phyloP scores from a whole-genome alignment of 139 green algal genomes.

The Mychonastes homosphaera region DNA sequence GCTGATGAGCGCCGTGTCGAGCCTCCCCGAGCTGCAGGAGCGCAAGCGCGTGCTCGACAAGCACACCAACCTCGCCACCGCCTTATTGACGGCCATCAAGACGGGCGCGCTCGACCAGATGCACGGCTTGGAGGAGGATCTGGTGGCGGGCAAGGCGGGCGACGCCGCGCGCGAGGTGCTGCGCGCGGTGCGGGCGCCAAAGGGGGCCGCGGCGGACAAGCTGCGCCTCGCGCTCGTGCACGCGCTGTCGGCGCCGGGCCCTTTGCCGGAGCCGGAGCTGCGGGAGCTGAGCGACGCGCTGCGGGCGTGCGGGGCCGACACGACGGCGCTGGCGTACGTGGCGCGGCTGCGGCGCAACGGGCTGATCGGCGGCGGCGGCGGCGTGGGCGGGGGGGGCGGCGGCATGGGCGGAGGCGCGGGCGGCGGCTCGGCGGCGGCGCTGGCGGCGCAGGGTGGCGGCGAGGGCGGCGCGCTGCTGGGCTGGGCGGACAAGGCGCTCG shows the following conservation, averaged over 20 bases:
- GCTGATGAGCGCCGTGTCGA: constrained; percentile 72
- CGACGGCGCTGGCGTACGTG: constrained; percentile 76
- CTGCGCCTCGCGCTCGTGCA: constrained; percentile 82
- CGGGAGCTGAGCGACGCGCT: constrained; percentile 10
- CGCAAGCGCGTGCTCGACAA: constrained; percentile 92
- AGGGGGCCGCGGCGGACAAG: constrained; percentile 68
- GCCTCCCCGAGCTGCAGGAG: constrained; percentile 58
- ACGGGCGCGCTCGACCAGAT: constrained; percentile 69
- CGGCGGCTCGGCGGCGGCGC: constrained; percentile 17
- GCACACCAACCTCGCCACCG: constrained; percentile 93
- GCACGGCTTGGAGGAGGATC: constrained; percentile 74
- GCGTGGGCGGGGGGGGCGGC: background rate
- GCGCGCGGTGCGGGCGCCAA: constrained; percentile 4
- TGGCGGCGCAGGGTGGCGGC: constrained; percentile 7
- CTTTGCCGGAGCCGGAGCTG: constrained; percentile 23
- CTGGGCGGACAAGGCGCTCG: constrained; percentile 89
- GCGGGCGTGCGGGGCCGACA: constrained; percentile 45
- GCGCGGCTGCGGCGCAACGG: constrained; percentile 78
- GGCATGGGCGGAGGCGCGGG: background rate
- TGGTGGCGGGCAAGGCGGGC: constrained; percentile 67
- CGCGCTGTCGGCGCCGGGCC: constrained; percentile 58
- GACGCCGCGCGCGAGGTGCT: constrained; percentile 27
- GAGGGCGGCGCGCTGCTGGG: constrained; percentile 54
- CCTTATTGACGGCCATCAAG: constrained; percentile 85
- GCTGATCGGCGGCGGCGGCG: constrained; percentile 38